phyloP scores from a whole-genome alignment of 163 green algal genomes.

The Scenedesmus sp. region DNA sequence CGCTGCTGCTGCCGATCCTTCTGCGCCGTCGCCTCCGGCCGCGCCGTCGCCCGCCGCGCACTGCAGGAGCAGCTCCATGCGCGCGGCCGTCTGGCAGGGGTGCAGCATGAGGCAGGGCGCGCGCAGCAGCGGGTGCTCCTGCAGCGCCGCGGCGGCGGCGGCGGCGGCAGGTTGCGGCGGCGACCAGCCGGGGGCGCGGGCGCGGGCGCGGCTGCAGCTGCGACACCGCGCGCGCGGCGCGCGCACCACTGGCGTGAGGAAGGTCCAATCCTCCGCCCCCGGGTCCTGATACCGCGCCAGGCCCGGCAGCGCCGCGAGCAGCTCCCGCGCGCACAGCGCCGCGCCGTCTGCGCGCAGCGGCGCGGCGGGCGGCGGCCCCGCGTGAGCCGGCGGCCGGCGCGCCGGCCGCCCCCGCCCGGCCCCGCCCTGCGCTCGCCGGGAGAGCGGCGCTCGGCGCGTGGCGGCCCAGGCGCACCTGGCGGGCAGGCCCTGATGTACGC shows the following conservation, averaged over 20 bases:
- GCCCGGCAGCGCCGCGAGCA: neutral
- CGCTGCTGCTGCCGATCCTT: constrained; percentile 6
- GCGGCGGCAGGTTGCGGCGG: neutral
- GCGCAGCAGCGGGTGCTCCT: constrained; percentile 17
- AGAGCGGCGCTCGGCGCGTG: too few relatives aligned
- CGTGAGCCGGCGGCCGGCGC: too few relatives aligned
- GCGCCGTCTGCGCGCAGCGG: too few relatives aligned
- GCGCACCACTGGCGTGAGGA: constrained; percentile 13
- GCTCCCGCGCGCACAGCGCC: neutral
- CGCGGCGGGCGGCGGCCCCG: too few relatives aligned
- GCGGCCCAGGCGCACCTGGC: constrained; percentile 20
- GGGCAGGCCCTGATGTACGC: constrained; percentile 1
- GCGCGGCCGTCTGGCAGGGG: constrained; percentile 37
- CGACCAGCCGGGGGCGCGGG: too few relatives aligned
- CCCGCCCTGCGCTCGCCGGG: too few relatives aligned
- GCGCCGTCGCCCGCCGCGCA: neutral
- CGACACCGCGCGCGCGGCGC: neutral
- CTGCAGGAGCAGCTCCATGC: constrained; percentile 34
- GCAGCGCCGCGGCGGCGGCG: neutral
- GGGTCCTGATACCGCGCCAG: neutral
- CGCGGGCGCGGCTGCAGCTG: too few relatives aligned
- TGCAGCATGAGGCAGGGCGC: constrained; percentile 34
- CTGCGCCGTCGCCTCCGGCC: too few relatives aligned
- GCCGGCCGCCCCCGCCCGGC: too few relatives aligned
- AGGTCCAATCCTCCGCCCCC: neutral